Evolutionary conservation across 768 basidiomycete genomes (phyloP), one percentile per base, ranked within the genome.

Genomic region (Mycena vulgaris): DNA sequence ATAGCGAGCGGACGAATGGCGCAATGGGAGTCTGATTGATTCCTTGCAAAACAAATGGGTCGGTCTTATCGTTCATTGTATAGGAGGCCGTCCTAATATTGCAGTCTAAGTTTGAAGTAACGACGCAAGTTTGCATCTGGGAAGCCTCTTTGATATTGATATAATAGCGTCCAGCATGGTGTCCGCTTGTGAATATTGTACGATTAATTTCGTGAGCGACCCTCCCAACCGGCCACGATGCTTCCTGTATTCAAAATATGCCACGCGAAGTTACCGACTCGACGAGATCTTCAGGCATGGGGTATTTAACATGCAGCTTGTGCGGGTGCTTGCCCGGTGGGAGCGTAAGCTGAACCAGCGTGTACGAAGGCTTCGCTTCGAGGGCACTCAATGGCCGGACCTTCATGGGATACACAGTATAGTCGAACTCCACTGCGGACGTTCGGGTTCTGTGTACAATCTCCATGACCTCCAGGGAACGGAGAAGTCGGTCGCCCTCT

Each of bases 381-480:
- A 53, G 49, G 6, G 48, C 25, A 5, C 53, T 27, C 16, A 30
- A 21, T 9, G 62, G 37, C 27, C 28, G 17, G 23, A 65, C 52
- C 28, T 56, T 19, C 53, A 56, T 35, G n/a, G 63, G 63, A 56
- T 56, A 65, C 30, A 33, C 53, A 27, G 63, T 65, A 27, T 65
- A 65, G 42, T 65, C 63, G 25, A 65, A 65, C 53, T 65, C 63
- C 2, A 65, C 13, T n/a, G 63, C 63, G 3, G 56, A 28, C 30
- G n/a, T 27, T 14, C 53, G 35, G 23, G 39, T 65, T 17, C 28
- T 21, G 31, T 65, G 42, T 8, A 48, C 25, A 23, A 65, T 65
- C 16, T 55, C 13, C 19, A 14, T 11, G 31, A 63, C 62, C 17
- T 63, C 47, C 17, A 52, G n/a, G 9, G 53, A 5, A 0, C 52